Conservation (phyloP, 140 eudicot species). For the Ambrosia hybrid region DNA sequence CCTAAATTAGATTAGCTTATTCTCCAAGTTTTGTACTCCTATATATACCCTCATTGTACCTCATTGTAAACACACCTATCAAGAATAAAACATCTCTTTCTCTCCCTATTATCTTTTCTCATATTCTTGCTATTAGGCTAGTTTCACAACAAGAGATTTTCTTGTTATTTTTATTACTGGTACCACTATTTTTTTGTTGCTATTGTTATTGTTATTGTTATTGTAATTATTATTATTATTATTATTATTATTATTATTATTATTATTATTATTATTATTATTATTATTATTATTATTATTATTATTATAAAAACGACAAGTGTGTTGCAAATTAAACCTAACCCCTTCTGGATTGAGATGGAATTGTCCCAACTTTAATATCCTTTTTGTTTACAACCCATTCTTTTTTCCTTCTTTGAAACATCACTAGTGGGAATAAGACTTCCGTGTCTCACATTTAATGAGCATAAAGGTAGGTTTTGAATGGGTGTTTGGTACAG, state of each 20-base stretch:
- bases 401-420: conserved; percentile 26
- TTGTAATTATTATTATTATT: background rate
- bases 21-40: too few relatives aligned
- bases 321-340: conserved; percentile 22
- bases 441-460: conserved; percentile 43
- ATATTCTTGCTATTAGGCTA: too few relatives aligned
- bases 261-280: background rate
- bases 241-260: background rate
- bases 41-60: too few relatives aligned
- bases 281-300: background rate
- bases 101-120: too few relatives aligned
- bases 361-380: conserved; percentile 38
- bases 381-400: conserved; percentile 41
- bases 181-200: background rate
- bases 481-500: conserved; percentile 31
- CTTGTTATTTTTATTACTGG: background rate
- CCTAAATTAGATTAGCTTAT: too few relatives aligned
- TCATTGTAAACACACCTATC: too few relatives aligned
- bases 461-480: conserved; percentile 36
- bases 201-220: background rate
- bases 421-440: conserved; percentile 44
- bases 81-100: too few relatives aligned
- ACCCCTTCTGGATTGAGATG: conserved; percentile 37
- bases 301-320: background rate
- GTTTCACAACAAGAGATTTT: too few relatives aligned